These are phyloP conservation scores for Salvia sclarea DNA, from an alignment of 305 asterid species.

Conservation along the genomic window DNA sequence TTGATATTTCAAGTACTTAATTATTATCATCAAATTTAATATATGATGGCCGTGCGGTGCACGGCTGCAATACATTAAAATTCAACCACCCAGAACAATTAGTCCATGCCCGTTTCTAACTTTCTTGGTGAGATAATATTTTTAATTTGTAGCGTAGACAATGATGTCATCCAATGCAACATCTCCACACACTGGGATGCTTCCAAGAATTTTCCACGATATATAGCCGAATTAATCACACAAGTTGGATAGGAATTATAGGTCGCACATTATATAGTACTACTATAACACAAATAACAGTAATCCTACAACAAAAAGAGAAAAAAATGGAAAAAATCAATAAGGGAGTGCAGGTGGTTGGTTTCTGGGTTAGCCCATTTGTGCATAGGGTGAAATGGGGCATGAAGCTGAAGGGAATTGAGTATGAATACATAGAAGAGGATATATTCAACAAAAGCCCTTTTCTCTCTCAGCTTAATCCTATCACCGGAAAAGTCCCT, in stretches of 20 bases:
- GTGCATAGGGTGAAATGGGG: conserved; percentile 45
- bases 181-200: background rate
- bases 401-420: conserved; percentile 41
- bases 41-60: no score
- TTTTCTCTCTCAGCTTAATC: conserved; percentile 37
- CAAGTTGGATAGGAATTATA: background rate
- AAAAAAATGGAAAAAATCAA: conserved; percentile 27
- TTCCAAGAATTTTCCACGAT: background rate
- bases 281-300: no score
- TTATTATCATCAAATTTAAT: no score
- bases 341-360: conserved; percentile 32
- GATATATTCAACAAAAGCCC: conserved; percentile 39
- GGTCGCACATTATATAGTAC: no score
- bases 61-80: no score
- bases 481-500: conserved; percentile 38
- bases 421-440: conserved; percentile 48
- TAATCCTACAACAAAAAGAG: no score
- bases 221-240: background rate
- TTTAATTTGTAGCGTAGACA: background rate
- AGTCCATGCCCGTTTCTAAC: no score
- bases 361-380: conserved; percentile 41
- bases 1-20: no score
- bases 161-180: background rate
- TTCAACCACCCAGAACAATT: no score
- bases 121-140: no score